phyloP scores from a whole-genome alignment of 2,329 filamentous ascomycete genomes.

The Didymella lethalis region DNA sequence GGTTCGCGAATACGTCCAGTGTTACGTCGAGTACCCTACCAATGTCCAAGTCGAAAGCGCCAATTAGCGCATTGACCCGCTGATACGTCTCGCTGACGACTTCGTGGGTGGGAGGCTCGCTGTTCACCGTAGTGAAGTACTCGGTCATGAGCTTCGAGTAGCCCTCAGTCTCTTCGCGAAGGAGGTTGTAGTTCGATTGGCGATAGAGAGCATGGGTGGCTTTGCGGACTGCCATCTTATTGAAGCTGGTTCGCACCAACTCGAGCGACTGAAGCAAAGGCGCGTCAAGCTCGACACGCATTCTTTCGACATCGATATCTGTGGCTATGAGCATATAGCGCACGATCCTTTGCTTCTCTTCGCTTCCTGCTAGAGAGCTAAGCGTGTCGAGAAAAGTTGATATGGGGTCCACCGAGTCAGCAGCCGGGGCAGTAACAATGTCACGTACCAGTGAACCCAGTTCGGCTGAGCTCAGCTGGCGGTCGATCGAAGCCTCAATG shows the following conservation, averaged over 20 bases:
- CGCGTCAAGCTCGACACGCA: conserved; percentile 85
- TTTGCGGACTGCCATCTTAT: conserved; percentile 82
- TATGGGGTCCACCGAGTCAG: conserved; percentile 55
- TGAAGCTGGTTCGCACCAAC: conserved; percentile 85
- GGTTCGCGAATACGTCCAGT: conserved; percentile 91
- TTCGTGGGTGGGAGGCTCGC: conserved; percentile 75
- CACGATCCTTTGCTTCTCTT: conserved; percentile 66
- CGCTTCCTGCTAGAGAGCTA: conserved; percentile 77
- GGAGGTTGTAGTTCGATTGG: conserved; percentile 94
- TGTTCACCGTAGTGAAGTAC: conserved; percentile 86
- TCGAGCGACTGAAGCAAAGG: conserved; percentile 77
- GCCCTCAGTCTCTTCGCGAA: conserved; percentile 94
- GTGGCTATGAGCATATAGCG: conserved; percentile 75
- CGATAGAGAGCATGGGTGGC: conserved; percentile 93
- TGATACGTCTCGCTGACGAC: conserved; percentile 87
- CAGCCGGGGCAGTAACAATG: conserved; percentile 66
- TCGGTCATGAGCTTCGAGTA: conserved; percentile 97
- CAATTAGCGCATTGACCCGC: conserved; percentile 90
- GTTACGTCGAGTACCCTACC: conserved; percentile 94
- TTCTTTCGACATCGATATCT: conserved; percentile 72
- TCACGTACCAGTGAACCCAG: conserved; percentile 77
- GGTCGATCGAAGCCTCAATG: conserved; percentile 75
- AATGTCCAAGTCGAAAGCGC: conserved; percentile 95
- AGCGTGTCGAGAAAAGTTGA: conserved; percentile 84
- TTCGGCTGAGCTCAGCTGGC: conserved; percentile 70